These are phyloP conservation scores for Plectosphaerella sp. DNA, from an alignment of 2,329 filamentous ascomycete genomes.

Conservation along the genomic window DNA sequence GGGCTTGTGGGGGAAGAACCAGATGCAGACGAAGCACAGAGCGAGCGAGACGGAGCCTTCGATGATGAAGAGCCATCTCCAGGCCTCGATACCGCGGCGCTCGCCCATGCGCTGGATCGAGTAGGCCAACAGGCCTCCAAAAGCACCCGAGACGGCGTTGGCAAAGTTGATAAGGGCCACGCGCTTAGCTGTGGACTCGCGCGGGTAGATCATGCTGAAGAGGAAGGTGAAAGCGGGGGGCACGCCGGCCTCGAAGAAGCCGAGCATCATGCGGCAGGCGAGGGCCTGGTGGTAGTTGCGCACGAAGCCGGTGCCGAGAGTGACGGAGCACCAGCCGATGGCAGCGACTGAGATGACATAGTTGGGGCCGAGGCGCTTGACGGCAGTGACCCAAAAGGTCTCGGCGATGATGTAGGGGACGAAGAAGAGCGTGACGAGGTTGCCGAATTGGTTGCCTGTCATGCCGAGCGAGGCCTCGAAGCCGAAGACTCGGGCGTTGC, in stretches of 20 bases:
- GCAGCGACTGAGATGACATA: constrained; percentile 16
- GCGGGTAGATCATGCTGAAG: constrained; percentile 23
- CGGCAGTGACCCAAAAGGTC: constrained; percentile 13
- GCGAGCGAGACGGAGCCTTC: constrained; percentile 28
- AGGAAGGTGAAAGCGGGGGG: constrained; percentile 22
- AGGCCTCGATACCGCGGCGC: constrained; percentile 36
- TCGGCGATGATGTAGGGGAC: constrained; percentile 18
- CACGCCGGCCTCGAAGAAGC: constrained; percentile 22
- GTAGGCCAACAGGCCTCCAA: constrained; percentile 14
- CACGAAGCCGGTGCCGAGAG: constrained; percentile 17
- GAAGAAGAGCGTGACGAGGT: constrained; percentile 44
- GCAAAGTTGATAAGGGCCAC: constrained; percentile 17
- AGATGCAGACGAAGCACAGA: constrained; percentile 18
- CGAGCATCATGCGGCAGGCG: constrained; percentile 19
- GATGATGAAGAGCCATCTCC: constrained; percentile 43
- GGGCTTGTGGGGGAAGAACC: constrained; percentile 39
- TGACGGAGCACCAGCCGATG: constrained; percentile 19
- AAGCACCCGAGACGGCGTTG: constrained; percentile 17
- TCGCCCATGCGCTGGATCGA: constrained; percentile 31
- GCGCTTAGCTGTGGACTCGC: constrained; percentile 21
- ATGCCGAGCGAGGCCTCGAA: constrained; percentile 50
- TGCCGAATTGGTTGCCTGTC: constrained; percentile 52
- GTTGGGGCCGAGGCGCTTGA: constrained; percentile 18
- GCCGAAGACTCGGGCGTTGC: constrained; percentile 48
- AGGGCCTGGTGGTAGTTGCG: constrained; percentile 15